phyloP scores from a whole-genome alignment of 306 rosid species.

The Boehmeria nivea region DNA sequence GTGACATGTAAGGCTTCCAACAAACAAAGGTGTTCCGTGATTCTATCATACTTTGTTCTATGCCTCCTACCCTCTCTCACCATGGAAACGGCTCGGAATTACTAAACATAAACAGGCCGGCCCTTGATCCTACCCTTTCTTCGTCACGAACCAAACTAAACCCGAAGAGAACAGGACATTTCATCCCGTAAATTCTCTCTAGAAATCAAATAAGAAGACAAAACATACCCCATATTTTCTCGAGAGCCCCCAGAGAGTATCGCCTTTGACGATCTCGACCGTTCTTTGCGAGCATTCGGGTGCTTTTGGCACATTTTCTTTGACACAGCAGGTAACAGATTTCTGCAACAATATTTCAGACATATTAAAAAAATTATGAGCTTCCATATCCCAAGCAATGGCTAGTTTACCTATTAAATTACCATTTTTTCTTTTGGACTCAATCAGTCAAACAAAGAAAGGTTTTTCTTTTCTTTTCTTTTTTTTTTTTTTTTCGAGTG shows the following conservation, averaged over 20 bases:
- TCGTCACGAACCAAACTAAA: neutral
- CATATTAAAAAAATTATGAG: too few species aligned
- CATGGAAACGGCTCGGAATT: too few species aligned
- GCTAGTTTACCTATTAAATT: too few species aligned
- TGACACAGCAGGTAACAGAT: slow-evolving; percentile 2
- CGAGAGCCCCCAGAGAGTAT: slow-evolving; percentile 34
- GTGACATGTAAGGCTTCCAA: too few species aligned
- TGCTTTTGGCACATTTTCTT: slow-evolving; percentile 13
- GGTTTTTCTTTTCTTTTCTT: too few species aligned
- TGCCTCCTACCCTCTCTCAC: too few species aligned
- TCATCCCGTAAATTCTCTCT: neutral
- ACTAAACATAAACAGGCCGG: neutral
- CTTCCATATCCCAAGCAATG: too few species aligned
- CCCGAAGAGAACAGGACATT: neutral
- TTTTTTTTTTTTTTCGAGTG: too few species aligned
- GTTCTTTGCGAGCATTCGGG: slow-evolving; percentile 8
- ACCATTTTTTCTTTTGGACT: too few species aligned
- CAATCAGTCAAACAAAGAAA: too few species aligned
- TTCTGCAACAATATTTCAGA: slow-evolving; percentile 17
- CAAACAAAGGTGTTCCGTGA: too few species aligned
- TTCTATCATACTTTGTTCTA: too few species aligned
- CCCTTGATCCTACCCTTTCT: neutral
- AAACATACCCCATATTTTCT: slow-evolving; percentile 24
- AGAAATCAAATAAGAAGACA: neutral
- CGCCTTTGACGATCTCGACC: slow-evolving; percentile 29